A percentile compares a stretch with the other conserved stretches of the same genome.
phyloP scores from a whole-genome alignment of 2,329 filamentous ascomycete species.

The Leptographium galeiforme region DNA sequence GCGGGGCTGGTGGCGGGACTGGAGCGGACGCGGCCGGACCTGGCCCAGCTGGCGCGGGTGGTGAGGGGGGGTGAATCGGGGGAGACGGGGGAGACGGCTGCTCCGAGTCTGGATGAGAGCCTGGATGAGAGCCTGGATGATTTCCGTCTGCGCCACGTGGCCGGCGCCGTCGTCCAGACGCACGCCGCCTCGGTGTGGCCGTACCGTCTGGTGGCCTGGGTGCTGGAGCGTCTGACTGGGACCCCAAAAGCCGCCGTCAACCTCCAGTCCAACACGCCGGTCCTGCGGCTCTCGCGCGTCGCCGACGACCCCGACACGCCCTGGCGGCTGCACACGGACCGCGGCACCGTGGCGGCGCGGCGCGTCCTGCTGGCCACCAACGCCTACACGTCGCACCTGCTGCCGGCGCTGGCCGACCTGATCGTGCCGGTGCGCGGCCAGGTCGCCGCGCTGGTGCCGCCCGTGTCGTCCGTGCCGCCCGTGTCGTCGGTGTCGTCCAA shows the following conservation, averaged over 20 bases:
- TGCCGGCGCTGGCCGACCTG: conserved; percentile 54
- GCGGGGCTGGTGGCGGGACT: conserved; percentile 37
- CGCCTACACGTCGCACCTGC: conserved; percentile 64
- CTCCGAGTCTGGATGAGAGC: too few relatives aligned
- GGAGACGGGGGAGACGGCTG: too few relatives aligned
- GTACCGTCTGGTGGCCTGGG: conserved; percentile 67
- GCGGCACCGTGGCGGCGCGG: conserved; percentile 50
- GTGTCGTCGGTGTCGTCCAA: too few relatives aligned
- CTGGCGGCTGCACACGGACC: conserved; percentile 54
- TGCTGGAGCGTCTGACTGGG: conserved; percentile 46
- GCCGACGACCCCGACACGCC: conserved; percentile 8
- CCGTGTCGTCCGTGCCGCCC: conserved; percentile 29
- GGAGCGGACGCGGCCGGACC: conserved; percentile 36
- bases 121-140: too few relatives aligned
- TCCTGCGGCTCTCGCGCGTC: conserved; percentile 31
- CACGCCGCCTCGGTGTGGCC: conserved; percentile 64
- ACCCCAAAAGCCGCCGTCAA: conserved; percentile 36
- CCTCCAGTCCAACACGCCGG: conserved; percentile 62
- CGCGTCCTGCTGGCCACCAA: conserved; percentile 70
- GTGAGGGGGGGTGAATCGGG: too few relatives aligned
- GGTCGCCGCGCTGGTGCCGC: conserved; percentile 52
- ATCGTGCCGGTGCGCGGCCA: conserved; percentile 69
- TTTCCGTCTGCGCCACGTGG: conserved; percentile 41
- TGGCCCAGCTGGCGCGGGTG: conserved; percentile 34
- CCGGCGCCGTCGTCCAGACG: conserved; percentile 50